Conservation (phyloP, 441 rosid genomes). For the Pelargonium cotyledonis region DNA sequence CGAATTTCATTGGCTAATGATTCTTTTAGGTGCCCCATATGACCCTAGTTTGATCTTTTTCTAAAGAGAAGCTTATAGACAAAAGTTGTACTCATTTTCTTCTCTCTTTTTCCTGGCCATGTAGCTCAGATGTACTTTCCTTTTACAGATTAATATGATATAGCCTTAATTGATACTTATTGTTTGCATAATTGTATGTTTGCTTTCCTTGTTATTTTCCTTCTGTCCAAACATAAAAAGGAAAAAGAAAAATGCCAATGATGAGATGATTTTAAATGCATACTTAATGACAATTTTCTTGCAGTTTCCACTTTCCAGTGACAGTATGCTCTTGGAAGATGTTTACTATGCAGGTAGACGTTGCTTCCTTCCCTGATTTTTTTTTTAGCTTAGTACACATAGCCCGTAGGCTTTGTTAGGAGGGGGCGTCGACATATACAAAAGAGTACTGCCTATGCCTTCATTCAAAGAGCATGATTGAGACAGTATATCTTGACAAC, state of each 20-base stretch:
- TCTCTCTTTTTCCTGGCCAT: background rate
- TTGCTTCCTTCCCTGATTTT: background rate
- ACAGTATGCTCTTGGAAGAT: background rate
- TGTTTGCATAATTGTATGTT: background rate
- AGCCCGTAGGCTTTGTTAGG: too few species aligned
- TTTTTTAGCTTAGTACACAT: too few species aligned
- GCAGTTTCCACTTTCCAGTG: background rate
- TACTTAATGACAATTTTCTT: background rate
- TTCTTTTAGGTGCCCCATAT: constrained; percentile 18
- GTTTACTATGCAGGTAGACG: background rate
- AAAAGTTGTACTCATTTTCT: background rate
- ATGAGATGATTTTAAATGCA: too few species aligned
- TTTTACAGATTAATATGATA: background rate
- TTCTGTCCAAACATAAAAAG: background rate
- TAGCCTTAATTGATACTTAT: background rate
- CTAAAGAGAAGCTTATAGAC: background rate
- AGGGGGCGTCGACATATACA: too few species aligned
- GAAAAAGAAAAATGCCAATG: too few species aligned
- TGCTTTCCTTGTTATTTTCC: background rate
- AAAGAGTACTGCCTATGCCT: too few species aligned
- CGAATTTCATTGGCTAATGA: constrained; percentile 17
- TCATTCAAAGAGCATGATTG: too few species aligned
- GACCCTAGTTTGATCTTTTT: background rate
- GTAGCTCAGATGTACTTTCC: constrained; percentile 2
- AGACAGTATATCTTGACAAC: too few species aligned